Evolutionary conservation across 83 land plant genomes (phyloP).

Genomic region (Picea abies): DNA sequence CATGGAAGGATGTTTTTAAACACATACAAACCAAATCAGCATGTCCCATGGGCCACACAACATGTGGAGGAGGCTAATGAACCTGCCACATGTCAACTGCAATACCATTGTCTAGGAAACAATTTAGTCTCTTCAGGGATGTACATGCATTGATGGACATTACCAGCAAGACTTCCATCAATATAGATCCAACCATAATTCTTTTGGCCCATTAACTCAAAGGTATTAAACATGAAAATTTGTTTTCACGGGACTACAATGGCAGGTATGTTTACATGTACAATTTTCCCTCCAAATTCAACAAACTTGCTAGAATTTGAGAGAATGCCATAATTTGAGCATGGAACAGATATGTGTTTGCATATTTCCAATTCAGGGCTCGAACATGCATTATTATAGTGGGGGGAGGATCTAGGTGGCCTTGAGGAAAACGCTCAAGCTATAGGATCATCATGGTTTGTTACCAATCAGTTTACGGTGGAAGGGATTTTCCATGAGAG

Average conservation of each 20-base stretch:
- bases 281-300: slow-evolving; percentile 4
- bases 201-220: too few relatives aligned
- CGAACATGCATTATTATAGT: slow-evolving; percentile 17
- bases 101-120: too few relatives aligned
- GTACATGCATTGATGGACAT: background rate
- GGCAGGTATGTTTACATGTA: slow-evolving; percentile 8
- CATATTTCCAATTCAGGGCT: slow-evolving; percentile 18
- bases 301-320: background rate
- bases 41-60: too few relatives aligned
- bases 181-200: too few relatives aligned
- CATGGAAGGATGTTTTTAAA: too few relatives aligned
- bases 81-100: too few relatives aligned
- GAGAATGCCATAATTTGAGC: background rate
- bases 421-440: background rate
- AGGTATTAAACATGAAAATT: background rate
- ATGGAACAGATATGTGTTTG: slow-evolving; percentile 23
- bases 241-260: background rate
- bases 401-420: too few relatives aligned
- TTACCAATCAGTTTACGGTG: background rate
- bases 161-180: background rate
- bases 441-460: background rate
- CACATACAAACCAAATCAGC: too few relatives aligned
- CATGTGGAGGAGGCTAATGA: too few relatives aligned
- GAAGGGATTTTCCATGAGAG: too few relatives aligned
- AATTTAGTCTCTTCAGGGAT: background rate